Conservation (phyloP, 140 eudicot genomes). For the Stevia rebaudiana region DNA sequence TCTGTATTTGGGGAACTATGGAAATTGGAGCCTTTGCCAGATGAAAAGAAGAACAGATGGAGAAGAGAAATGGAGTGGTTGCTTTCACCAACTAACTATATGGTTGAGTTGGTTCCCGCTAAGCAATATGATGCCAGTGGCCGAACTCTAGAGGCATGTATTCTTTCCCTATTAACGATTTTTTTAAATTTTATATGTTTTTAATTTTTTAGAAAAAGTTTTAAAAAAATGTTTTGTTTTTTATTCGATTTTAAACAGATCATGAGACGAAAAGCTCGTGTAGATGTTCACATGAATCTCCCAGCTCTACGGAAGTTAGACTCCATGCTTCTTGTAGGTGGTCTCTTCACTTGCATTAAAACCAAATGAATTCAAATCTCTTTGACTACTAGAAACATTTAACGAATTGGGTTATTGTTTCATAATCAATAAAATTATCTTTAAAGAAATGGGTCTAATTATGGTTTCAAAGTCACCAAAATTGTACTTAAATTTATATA, state of each 20-base stretch:
- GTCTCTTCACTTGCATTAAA: conserved; percentile 19
- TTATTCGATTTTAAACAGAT: conserved; percentile 39
- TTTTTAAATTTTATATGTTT: neutral
- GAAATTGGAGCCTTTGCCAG: conserved; percentile 85
- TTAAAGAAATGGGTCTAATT: neutral
- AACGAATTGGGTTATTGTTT: no score
- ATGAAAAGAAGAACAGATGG: conserved; percentile 76
- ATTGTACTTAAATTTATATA: neutral
- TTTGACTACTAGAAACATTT: neutral
- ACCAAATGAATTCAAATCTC: neutral
- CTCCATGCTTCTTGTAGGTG: conserved; percentile 92
- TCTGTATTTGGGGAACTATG: conserved; percentile 92
- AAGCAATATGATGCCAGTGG: conserved; percentile 66
- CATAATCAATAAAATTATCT: no score
- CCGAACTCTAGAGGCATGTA: conserved; percentile 62
- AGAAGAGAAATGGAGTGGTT: conserved; percentile 86
- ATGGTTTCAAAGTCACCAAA: neutral
- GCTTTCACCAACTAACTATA: conserved; percentile 77
- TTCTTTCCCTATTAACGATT: neutral
- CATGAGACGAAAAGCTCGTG: conserved; percentile 93
- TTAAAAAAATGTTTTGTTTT: neutral
- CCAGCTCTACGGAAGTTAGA: conserved; percentile 90
- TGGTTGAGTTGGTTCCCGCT: conserved; percentile 92
- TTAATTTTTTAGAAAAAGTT: neutral
- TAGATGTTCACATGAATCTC: conserved; percentile 77